phyloP scores from a whole-genome alignment of 164 flowering plant species.

The Vitis vinifera region DNA sequence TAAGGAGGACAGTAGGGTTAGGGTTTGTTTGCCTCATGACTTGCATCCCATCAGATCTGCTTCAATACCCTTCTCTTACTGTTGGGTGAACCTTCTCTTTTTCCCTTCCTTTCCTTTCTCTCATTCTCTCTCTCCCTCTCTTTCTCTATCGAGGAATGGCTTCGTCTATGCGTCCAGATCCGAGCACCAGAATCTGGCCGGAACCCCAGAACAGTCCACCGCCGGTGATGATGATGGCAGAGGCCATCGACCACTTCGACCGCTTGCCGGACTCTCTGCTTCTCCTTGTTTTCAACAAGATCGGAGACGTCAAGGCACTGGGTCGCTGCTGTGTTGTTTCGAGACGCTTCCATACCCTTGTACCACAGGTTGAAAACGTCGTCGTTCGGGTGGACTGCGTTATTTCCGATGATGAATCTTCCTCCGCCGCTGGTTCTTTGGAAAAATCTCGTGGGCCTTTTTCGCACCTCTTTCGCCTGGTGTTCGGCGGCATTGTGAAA shows the following conservation, averaged over 20 bases:
- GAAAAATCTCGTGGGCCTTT: slow-evolving; percentile 48
- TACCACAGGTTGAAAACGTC: slow-evolving; percentile 81
- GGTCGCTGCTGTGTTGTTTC: slow-evolving; percentile 89
- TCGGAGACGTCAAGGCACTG: slow-evolving; percentile 81
- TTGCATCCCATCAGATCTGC: too few relatives aligned
- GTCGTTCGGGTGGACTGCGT: slow-evolving; percentile 86
- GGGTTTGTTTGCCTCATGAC: too few relatives aligned
- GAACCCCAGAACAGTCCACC: slow-evolving; percentile 20
- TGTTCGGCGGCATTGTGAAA: slow-evolving; percentile 59
- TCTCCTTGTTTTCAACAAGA: slow-evolving; percentile 71
- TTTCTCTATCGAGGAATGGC: slow-evolving; percentile 3
- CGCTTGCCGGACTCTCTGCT: slow-evolving; percentile 69
- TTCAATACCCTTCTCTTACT: too few relatives aligned
- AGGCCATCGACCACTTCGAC: slow-evolving; percentile 61
- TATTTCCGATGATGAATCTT: slow-evolving; percentile 74
- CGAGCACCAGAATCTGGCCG: slow-evolving; percentile 34
- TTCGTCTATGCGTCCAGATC: slow-evolving; percentile 38
- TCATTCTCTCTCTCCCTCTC: background rate
- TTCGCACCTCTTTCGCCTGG: slow-evolving; percentile 39
- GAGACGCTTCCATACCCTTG: slow-evolving; percentile 61
- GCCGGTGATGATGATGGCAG: background rate
- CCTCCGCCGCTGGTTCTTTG: slow-evolving; percentile 35
- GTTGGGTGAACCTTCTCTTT: too few relatives aligned
- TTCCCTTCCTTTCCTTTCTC: too few relatives aligned
- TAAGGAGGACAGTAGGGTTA: too few relatives aligned